Percentiles rank a stretch among this genome's conserved stretches.
Conservation (phyloP, 2,329 filamentous ascomycete species). For the Harringtonia aguacate region DNA sequence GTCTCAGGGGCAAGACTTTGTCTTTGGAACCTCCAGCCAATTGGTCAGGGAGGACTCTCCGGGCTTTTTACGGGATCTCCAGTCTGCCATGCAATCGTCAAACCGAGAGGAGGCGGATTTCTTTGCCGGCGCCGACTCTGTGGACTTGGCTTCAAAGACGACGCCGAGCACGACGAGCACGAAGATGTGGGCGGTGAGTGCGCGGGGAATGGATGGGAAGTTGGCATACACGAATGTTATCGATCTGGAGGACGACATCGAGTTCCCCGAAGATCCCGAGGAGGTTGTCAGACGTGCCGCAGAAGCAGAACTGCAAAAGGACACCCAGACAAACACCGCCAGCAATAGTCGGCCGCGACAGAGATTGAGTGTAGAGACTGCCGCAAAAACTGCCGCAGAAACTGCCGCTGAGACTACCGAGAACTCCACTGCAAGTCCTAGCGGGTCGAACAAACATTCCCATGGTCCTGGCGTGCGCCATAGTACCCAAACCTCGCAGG, state of each 20-base stretch:
- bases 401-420: too few species aligned
- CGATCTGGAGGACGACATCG: conserved; percentile 41
- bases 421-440: too few species aligned
- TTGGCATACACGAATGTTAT: conserved; percentile 53
- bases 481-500: too few species aligned
- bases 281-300: neutral
- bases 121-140: neutral
- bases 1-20: conserved; percentile 59
- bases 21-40: conserved; percentile 83
- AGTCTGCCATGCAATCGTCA: conserved; percentile 50
- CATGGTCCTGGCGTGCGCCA: too few species aligned
- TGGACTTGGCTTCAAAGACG: conserved; percentile 2
- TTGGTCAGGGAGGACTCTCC: conserved; percentile 64
- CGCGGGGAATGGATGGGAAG: conserved; percentile 54
- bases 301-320: too few species aligned
- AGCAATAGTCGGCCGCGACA: too few species aligned
- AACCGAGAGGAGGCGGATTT: conserved; percentile 25
- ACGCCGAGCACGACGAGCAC: conserved; percentile 1
- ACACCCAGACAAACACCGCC: too few species aligned
- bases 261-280: conserved; percentile 14
- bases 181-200: conserved; percentile 60
- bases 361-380: too few species aligned
- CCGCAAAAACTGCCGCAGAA: too few species aligned
- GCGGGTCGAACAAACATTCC: too few species aligned
- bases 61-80: conserved; percentile 49